A percentile compares a stretch with the other conserved stretches of the same genome.
Conservation (phyloP, 2,329 filamentous ascomycete species). For the Chaetomiaceae sp. region DNA sequence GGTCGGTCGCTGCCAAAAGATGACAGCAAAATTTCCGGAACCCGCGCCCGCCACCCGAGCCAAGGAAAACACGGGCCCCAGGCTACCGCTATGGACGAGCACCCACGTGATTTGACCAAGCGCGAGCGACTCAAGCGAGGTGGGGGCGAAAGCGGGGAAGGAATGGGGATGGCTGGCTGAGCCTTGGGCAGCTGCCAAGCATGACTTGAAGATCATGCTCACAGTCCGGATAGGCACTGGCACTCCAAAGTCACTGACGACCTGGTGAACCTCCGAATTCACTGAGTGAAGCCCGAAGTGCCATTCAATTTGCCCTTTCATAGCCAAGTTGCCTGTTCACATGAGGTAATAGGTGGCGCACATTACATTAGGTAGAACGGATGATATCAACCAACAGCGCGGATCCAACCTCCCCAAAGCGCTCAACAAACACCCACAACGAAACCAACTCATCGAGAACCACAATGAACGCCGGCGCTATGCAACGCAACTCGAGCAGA, state of each 20-base stretch:
- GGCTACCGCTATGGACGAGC: no score
- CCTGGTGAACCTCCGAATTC: no score
- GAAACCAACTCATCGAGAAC: background rate
- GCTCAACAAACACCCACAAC: no score
- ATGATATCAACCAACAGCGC: background rate
- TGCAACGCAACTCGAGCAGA: conserved; percentile 12
- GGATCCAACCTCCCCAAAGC: background rate
- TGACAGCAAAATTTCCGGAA: conserved; percentile 22
- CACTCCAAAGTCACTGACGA: no score
- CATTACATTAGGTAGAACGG: no score
- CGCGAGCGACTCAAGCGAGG: background rate
- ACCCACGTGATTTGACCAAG: conserved; percentile 23
- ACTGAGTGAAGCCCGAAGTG: no score
- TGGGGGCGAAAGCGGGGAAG: conserved; percentile 1
- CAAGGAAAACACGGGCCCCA: conserved; percentile 15
- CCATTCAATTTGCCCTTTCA: no score
- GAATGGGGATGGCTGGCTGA: conserved; percentile 18
- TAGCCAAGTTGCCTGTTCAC: no score
- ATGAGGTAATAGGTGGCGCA: no score
- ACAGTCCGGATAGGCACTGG: no score
- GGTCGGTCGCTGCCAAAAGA: conserved; percentile 23
- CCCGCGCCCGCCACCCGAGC: conserved; percentile 18
- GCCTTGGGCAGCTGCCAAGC: no score
- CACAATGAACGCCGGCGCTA: conserved; percentile 23
- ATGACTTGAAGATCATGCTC: no score